Base-by-base conservation (phyloP, 176 grass and related monocot species). In the Lolium perenne region DNA sequence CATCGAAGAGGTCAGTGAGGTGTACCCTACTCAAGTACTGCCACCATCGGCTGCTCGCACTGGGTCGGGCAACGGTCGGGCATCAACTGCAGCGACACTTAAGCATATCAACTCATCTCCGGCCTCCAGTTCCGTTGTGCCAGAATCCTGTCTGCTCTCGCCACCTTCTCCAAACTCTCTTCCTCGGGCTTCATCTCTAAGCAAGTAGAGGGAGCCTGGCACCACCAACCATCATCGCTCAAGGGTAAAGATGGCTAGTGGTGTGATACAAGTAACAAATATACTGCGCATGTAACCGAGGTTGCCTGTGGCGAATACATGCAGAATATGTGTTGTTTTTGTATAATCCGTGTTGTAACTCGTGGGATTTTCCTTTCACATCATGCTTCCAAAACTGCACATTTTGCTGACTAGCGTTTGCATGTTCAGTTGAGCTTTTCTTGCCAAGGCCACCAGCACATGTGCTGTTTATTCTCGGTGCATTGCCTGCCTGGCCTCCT, bases 1-100 rank as follows among this genome's bases (percentile, higher is more conserved):
- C 81, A 94, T 98, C 49, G 96, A 98, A 92, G 93, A 98, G 82
- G 92, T 98, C 64, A 87, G 88, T 5, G 96, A 98, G 75, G 96
- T 98, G 18, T 98, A 94, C 84, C 88, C 90, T 61, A 91, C 88
- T 29, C 90, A 95, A 80, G 80, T 92, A 61, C 54, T 95, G 63
- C 92, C 94, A 45, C 59, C 72, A 10, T 32, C 49, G 7, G 25
- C 78, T 62, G 8, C 79, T 66, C 77, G 86, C 61, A 61, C 56
- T 54, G 86, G 45, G n/a, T 72, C 59, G 4, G 76, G 81, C 22
- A 21, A 60, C 0, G 17, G 66, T 51, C 84, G 50, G 0, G 4
- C 79, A 64, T 75, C 78, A 38, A 51, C 56, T 64, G 17, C 93
- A 59, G 63, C 82, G 76, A 66, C 90, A 60, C 76, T 87, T 10